phyloP scores from a whole-genome alignment of 2,329 filamentous ascomycete genomes.

The Pezicula radicicola region DNA sequence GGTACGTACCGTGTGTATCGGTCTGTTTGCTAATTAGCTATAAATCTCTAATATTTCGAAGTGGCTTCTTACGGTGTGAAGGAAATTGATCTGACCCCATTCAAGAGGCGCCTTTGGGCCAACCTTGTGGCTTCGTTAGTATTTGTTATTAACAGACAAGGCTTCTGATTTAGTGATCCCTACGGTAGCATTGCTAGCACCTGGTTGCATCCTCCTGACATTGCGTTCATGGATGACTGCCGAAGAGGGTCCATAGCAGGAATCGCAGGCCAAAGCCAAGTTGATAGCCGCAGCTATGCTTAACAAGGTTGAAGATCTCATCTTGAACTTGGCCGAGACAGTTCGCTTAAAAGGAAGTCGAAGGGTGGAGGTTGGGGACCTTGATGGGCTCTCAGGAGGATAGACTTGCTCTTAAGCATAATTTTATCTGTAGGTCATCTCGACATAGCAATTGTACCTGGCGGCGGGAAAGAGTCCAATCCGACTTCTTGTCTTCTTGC shows the following conservation, averaged over 20 bases:
- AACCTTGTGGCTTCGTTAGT: constrained; percentile 14
- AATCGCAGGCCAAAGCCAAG: constrained; percentile 33
- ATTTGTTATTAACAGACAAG: no score
- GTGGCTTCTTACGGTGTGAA: constrained; percentile 19
- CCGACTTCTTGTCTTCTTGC: no score
- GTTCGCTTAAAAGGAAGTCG: no score
- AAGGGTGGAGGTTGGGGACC: no score
- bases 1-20: constrained; percentile 40
- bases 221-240: constrained; percentile 42
- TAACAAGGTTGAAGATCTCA: constrained; percentile 12
- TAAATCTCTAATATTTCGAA: background rate
- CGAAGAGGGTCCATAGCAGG: constrained; percentile 39
- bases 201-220: constrained; percentile 47
- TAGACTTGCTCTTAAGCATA: no score
- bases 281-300: constrained; percentile 17
- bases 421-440: no score
- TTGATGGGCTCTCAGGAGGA: no score
- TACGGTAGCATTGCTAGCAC: constrained; percentile 34
- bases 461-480: no score
- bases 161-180: no score
- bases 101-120: constrained; percentile 34
- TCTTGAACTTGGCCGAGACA: constrained; percentile 4
- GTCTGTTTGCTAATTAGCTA: constrained; percentile 12
- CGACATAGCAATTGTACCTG: no score
- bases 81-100: constrained; percentile 25